Percentiles rank a stretch among this genome's conserved stretches.
Evolutionary conservation across 345 rosid species (phyloP).

Genomic region (Hibiscus trionum): DNA sequence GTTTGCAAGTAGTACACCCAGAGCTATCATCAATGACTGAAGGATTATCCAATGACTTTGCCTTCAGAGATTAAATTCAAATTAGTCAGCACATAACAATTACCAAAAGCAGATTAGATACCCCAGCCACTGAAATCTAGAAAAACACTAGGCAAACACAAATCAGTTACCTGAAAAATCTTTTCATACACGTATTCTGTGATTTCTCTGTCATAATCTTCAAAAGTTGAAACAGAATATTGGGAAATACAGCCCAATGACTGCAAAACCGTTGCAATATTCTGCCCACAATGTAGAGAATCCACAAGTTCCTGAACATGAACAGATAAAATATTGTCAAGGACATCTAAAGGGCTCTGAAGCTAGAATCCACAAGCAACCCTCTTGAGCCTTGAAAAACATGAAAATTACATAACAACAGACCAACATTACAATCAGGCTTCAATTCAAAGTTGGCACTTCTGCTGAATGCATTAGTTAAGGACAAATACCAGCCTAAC

Average conservation of each 20-base stretch:
- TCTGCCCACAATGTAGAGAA: slow-evolving; percentile 46
- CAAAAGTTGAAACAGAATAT: slow-evolving; percentile 51
- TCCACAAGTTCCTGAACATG: slow-evolving; percentile 64
- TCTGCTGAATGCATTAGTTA: neutral
- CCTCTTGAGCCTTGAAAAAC: neutral
- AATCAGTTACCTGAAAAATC: slow-evolving; percentile 49
- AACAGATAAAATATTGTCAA: slow-evolving; percentile 9
- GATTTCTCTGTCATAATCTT: slow-evolving; percentile 45
- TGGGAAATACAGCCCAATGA: slow-evolving; percentile 83
- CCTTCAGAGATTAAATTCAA: slow-evolving; percentile 34
- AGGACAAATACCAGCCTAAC: neutral
- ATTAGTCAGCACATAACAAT: slow-evolving; percentile 9
- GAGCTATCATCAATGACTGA: slow-evolving; percentile 31
- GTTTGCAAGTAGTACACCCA: slow-evolving; percentile 42
- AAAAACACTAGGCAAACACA: slow-evolving; percentile 15
- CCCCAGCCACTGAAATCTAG: slow-evolving; percentile 9
- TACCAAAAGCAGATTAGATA: neutral
- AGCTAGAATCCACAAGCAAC: neutral
- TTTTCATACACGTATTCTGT: slow-evolving; percentile 35
- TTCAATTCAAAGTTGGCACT: neutral
- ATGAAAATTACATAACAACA: neutral
- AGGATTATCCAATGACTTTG: slow-evolving; percentile 28
- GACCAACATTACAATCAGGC: neutral
- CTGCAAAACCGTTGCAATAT: slow-evolving; percentile 74
- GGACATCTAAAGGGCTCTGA: neutral